Percentiles rank a stretch among this genome's conserved stretches.
These are phyloP conservation scores for Trichophyton mentagrophytes DNA, from an alignment of 2,329 filamentous ascomycete genomes.

Conservation along the genomic window DNA sequence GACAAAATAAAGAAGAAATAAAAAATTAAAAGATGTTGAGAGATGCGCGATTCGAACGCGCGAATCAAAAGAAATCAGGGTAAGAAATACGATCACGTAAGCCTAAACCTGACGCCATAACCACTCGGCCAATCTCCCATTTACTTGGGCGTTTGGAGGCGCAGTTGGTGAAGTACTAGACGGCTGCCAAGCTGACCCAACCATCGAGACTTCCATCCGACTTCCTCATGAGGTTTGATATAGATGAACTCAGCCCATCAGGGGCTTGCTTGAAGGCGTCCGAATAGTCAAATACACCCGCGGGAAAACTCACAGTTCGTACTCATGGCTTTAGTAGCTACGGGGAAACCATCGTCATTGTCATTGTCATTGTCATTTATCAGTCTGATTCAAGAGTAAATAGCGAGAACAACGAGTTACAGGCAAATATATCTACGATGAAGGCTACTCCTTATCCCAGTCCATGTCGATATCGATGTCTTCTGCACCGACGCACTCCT, in stretches of 20 bases:
- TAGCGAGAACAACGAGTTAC: not conserved
- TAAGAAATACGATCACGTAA: constrained; percentile 1
- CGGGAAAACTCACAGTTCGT: too few relatives aligned
- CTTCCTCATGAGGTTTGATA: too few relatives aligned
- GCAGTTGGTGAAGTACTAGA: not conserved
- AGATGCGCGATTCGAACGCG: constrained; percentile 10
- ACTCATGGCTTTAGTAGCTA: too few relatives aligned
- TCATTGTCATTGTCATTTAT: too few relatives aligned
- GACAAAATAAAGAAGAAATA: not conserved
- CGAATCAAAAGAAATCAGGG: constrained; percentile 9
- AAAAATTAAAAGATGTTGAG: constrained; percentile 2
- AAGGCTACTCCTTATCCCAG: not conserved
- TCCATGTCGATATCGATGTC: constrained; percentile 1
- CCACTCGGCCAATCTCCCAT: constrained; percentile 9
- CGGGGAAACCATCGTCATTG: too few relatives aligned
- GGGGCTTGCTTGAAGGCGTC: too few relatives aligned
- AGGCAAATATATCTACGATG: not conserved
- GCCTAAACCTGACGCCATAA: constrained; percentile 10
- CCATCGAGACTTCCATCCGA: too few relatives aligned
- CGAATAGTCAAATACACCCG: too few relatives aligned
- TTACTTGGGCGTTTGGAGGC: not conserved
- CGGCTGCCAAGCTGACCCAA: not conserved
- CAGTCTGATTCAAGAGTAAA: not conserved
- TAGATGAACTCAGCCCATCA: too few relatives aligned
- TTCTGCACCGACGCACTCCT: not conserved